These are phyloP conservation scores for Barnettozyma salicaria DNA, from an alignment of 805 yeast species.

Conservation along the genomic window DNA sequence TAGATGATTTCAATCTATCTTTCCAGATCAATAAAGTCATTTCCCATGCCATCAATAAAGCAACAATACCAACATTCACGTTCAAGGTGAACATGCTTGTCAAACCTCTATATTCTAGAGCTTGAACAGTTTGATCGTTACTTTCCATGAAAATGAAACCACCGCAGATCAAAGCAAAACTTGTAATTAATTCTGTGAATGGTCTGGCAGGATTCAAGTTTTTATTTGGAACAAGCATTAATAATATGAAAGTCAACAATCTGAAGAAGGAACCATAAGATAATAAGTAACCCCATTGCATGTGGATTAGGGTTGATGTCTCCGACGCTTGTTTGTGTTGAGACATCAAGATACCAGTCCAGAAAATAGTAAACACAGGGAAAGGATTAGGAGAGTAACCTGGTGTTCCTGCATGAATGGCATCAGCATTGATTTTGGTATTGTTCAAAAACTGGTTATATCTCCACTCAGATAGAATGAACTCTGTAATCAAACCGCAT, in stretches of 20 bases:
- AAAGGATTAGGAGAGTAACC: conserved; percentile 91
- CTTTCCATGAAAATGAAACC: conserved; percentile 91
- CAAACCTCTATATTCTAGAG: conserved; percentile 74
- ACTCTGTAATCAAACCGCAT: conserved; percentile 81
- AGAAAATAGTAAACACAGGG: conserved; percentile 87
- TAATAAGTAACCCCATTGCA: conserved; percentile 88
- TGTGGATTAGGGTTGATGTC: conserved; percentile 73
- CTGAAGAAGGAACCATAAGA: conserved; percentile 81
- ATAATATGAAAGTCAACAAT: conserved; percentile 50
- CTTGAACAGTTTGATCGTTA: conserved; percentile 78
- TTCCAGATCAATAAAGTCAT: conserved; percentile 63
- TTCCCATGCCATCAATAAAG: conserved; percentile 84
- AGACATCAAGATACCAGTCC: conserved; percentile 96
- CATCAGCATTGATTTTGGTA: conserved; percentile 25
- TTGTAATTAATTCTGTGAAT: conserved; percentile 73
- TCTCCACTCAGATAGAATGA: conserved; percentile 59
- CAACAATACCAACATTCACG: conserved; percentile 70
- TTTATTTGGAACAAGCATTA: conserved; percentile 41
- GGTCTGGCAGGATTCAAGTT: conserved; percentile 57
- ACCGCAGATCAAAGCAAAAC: conserved; percentile 79
- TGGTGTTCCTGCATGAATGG: conserved; percentile 43
- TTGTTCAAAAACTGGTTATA: conserved; percentile 33
- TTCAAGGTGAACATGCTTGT: conserved; percentile 90
- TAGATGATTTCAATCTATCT: conserved; percentile 38
- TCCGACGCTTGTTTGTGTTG: conserved; percentile 82